Conservation (phyloP, 163 green algal genomes). For the Scenedesmus sp. region DNA sequence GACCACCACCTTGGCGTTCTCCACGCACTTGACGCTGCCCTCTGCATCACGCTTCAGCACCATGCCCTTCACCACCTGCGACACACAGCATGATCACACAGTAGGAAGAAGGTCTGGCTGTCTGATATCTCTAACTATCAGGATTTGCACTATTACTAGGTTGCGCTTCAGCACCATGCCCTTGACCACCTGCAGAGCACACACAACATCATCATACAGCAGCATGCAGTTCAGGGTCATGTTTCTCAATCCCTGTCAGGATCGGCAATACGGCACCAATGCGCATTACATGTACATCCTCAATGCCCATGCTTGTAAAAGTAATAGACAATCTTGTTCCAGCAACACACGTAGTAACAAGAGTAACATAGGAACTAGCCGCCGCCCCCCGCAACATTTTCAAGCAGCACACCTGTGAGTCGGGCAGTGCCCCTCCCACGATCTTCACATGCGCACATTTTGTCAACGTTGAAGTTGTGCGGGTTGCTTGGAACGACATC, state of each 20-base stretch:
- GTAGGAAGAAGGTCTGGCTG: slow-evolving; percentile 58
- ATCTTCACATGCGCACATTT: slow-evolving; percentile 99
- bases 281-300: not conserved
- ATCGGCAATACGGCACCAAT: no score
- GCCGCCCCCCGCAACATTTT: no score
- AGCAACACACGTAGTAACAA: no score
- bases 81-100: not conserved
- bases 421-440: slow-evolving; percentile 62
- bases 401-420: not conserved
- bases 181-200: slow-evolving; percentile 68
- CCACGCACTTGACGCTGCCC: slow-evolving; percentile 85
- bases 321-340: no score
- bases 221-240: slow-evolving; percentile 61
- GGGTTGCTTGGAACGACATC: slow-evolving; percentile 94
- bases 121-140: slow-evolving; percentile 56
- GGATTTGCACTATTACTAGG: no score
- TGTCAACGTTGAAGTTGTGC: slow-evolving; percentile 99
- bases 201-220: not conserved
- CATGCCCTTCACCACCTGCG: slow-evolving; percentile 86
- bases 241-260: slow-evolving; percentile 52
- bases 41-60: slow-evolving; percentile 93
- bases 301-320: not conserved
- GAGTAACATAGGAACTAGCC: no score
- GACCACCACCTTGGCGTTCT: slow-evolving; percentile 94
- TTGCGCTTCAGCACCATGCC: slow-evolving; percentile 93